phyloP scores from a whole-genome alignment of 2,329 filamentous ascomycete species.

The Aspergillus sp. region DNA sequence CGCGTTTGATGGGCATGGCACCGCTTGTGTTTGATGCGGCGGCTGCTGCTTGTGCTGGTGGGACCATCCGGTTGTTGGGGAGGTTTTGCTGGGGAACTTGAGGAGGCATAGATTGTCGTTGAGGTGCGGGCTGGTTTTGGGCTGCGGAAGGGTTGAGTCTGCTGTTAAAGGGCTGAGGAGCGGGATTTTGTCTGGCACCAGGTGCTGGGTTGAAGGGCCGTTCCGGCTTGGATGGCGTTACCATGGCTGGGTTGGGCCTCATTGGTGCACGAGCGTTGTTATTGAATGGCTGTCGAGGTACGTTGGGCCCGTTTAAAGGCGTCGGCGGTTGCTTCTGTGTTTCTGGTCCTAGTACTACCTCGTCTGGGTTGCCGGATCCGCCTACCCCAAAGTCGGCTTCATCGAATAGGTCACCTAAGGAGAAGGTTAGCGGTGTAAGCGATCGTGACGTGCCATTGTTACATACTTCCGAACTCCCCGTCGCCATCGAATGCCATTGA shows the following conservation, averaged over 20 bases:
- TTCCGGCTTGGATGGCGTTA: constrained; percentile 44
- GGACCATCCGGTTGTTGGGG: constrained; percentile 21
- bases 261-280: constrained; percentile 20
- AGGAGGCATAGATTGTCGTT: constrained; percentile 22
- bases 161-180: constrained; percentile 22
- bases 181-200: constrained; percentile 23
- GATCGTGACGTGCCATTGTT: neutral
- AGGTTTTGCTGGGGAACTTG: constrained; percentile 22
- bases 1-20: constrained; percentile 27
- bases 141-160: constrained; percentile 24
- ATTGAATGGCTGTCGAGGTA: constrained; percentile 23
- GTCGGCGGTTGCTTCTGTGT: constrained; percentile 32
- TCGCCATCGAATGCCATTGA: constrained; percentile 39
- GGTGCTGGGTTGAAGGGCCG: constrained; percentile 29
- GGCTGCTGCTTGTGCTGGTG: constrained; percentile 21
- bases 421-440: constrained; percentile 19
- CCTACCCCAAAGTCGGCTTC: constrained; percentile 73
- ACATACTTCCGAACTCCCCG: constrained; percentile 47
- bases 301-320: constrained; percentile 24
- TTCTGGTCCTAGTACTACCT: constrained; percentile 61
- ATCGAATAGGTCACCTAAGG: constrained; percentile 65
- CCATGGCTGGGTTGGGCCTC: constrained; percentile 27
- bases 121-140: constrained; percentile 16
- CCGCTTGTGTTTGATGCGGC: constrained; percentile 17
- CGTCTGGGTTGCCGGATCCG: constrained; percentile 73